phyloP scores from a whole-genome alignment of 495 filamentous ascomycete species.

The Lophiostoma macrostomum region DNA sequence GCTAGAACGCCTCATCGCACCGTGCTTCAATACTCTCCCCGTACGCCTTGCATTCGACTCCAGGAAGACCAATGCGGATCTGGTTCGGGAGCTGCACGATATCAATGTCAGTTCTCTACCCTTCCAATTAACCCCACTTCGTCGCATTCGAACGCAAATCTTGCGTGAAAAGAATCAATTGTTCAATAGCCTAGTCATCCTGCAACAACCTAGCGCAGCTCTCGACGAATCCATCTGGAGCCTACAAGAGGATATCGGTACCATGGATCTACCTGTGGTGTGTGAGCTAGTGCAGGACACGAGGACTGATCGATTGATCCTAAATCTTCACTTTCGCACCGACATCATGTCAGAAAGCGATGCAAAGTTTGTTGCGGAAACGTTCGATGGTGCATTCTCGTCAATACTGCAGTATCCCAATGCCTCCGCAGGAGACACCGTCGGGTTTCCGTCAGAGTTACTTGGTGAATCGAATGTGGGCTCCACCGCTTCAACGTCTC shows the following conservation, averaged over 20 bases:
- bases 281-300: conserved; percentile 62
- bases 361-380: conserved; percentile 44
- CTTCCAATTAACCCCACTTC: conserved; percentile 67
- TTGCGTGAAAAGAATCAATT: conserved; percentile 46
- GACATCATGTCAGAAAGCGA: conserved; percentile 44
- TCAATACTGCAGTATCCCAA: conserved; percentile 29
- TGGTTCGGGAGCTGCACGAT: conserved; percentile 52
- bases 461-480: conserved; percentile 21
- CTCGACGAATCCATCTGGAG: conserved; percentile 63
- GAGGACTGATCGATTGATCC: conserved; percentile 44
- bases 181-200: conserved; percentile 74
- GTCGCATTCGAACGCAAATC: conserved; percentile 55
- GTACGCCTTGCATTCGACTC: conserved; percentile 56
- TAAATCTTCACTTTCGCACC: conserved; percentile 49
- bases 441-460: conserved; percentile 21
- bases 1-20: conserved; percentile 70
- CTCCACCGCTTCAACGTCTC: background rate
- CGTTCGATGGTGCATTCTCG: conserved; percentile 45
- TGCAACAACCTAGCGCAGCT: conserved; percentile 54
- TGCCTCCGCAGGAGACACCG: conserved; percentile 18
- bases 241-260: conserved; percentile 61
- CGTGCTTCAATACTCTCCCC: conserved; percentile 87
- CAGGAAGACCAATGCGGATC: conserved; percentile 47
- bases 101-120: conserved; percentile 56
- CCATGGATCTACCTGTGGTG: conserved; percentile 73